These are phyloP conservation scores for Arxiozyma slooffiae DNA, from an alignment of 1,139 yeast genomes.

Conservation along the genomic window DNA sequence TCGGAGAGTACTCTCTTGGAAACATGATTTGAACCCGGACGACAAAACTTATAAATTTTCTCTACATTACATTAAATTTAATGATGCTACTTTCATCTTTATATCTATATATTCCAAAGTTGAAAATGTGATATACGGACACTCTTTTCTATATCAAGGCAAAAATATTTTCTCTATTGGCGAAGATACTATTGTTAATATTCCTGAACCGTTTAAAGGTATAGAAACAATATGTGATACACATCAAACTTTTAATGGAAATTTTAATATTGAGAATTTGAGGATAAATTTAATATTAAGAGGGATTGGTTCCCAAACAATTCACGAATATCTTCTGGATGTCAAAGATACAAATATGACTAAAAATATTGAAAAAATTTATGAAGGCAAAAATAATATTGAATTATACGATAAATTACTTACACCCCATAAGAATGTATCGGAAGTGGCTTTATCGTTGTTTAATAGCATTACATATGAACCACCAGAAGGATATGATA, in stretches of 20 bases:
- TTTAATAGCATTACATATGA: neutral
- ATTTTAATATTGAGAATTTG: neutral
- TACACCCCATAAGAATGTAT: neutral
- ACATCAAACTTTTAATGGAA: constrained; percentile 1
- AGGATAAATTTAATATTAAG: constrained; percentile 6
- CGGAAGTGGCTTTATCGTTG: neutral
- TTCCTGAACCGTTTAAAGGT: constrained; percentile 12
- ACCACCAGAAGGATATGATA: constrained; percentile 1
- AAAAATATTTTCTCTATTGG: constrained; percentile 13
- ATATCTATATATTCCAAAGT: constrained; percentile 19
- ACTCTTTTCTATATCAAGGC: constrained; percentile 14
- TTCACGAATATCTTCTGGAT: constrained; percentile 2
- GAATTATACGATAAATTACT: neutral
- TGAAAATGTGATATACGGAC: constrained; percentile 15
- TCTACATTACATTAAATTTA: constrained; percentile 18
- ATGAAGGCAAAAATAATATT: neutral
- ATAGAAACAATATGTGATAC: constrained; percentile 7
- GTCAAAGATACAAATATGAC: neutral
- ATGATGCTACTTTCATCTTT: constrained; percentile 10
- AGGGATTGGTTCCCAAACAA: constrained; percentile 3
- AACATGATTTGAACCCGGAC: constrained; percentile 46
- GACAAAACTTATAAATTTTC: constrained; percentile 49
- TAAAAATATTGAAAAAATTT: neutral
- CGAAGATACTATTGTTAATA: constrained; percentile 13
- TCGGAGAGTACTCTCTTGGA: constrained; percentile 53